Conservation (phyloP, 108 stramenopile species). For the Pseudonitzschia delicatissima region DNA sequence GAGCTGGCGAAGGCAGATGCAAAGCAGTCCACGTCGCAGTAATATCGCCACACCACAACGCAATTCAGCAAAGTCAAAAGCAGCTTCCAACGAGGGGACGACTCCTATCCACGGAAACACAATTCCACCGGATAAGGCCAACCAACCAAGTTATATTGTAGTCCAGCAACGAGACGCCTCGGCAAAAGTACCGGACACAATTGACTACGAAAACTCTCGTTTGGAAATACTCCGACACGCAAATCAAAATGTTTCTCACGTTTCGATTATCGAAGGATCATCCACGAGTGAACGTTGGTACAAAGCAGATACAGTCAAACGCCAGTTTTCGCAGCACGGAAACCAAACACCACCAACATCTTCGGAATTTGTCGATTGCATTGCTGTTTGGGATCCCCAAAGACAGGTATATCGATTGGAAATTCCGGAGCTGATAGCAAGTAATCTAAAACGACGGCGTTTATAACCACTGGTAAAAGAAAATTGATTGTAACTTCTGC, state of each 20-base stretch:
- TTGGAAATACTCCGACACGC: background rate
- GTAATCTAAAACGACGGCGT: background rate
- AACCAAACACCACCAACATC: background rate
- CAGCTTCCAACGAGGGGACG: too few relatives aligned
- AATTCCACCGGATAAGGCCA: too few relatives aligned
- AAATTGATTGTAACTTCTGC: too few relatives aligned
- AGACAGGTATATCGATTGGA: slow-evolving; percentile 11
- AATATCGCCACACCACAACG: background rate
- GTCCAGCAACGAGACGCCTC: background rate
- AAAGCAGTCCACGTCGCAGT: background rate
- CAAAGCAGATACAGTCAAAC: background rate
- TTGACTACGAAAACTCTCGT: background rate
- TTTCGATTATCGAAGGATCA: too few relatives aligned
- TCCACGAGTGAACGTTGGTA: too few relatives aligned
- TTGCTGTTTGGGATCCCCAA: slow-evolving; percentile 22
- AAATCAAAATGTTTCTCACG: too few relatives aligned
- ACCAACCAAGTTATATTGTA: background rate
- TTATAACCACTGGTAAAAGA: too few relatives aligned
- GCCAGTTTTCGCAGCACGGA: background rate
- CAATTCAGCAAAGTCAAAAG: background rate
- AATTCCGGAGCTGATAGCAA: slow-evolving; percentile 12
- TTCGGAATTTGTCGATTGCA: slow-evolving; percentile 9
- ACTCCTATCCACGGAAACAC: too few relatives aligned
- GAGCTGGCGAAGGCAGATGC: background rate
- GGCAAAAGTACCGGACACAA: background rate